These are phyloP conservation scores for Ochetophila trinervis DNA, from an alignment of 306 rosid species.

Conservation along the genomic window DNA sequence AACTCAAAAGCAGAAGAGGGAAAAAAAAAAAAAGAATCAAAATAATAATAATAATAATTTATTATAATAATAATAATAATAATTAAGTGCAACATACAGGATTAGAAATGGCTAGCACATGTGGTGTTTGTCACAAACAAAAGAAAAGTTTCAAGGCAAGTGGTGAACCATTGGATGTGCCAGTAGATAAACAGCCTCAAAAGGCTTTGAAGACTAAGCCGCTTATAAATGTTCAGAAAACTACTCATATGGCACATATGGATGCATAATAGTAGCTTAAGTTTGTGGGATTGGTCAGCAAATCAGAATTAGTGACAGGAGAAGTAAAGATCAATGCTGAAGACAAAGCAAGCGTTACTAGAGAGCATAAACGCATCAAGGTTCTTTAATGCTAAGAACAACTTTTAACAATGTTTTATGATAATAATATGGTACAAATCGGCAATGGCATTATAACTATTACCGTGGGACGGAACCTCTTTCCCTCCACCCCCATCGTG, in stretches of 20 bases:
- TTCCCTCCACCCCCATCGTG: conserved; percentile 95
- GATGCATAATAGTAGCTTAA: no score
- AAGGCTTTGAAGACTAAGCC: background rate
- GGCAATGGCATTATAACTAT: conserved; percentile 18
- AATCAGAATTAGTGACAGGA: no score
- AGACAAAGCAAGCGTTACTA: no score
- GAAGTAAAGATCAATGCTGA: no score
- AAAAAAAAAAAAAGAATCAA: no score
- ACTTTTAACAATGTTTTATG: no score
- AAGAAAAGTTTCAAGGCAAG: background rate
- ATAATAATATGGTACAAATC: background rate
- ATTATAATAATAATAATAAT: no score
- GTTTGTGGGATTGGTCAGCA: no score
- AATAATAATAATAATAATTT: no score
- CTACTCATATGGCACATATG: background rate
- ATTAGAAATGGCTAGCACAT: background rate
- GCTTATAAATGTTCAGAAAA: background rate
- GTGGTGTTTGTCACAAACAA: background rate
- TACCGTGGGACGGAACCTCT: conserved; percentile 97
- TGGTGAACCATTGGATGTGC: background rate
- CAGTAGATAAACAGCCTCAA: background rate
- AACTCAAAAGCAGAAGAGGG: background rate
- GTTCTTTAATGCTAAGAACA: no score
- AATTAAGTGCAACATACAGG: background rate
- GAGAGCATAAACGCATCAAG: no score